Evolutionary conservation across 495 filamentous ascomycete genomes (phyloP), one percentile per base, ranked within the genome.

Genomic region (Xylaria flabelliformis): DNA sequence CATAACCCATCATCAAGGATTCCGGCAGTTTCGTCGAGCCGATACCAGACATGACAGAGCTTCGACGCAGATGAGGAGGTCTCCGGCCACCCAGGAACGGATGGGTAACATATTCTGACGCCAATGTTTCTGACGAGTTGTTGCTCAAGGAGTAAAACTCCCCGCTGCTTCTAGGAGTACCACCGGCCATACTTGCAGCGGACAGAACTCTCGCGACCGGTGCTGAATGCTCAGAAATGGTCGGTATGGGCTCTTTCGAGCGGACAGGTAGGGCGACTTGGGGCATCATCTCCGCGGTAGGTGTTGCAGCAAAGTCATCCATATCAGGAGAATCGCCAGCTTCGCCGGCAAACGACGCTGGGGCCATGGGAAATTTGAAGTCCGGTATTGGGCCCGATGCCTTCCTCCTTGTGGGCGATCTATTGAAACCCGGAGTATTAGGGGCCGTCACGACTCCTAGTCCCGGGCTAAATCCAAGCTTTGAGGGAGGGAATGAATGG

Each of bases 1-100:
- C 97, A 82, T 97, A 99, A 12, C 95, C 96, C 96, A 99, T 98
- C 90, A 99, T 95, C 65, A 99, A 81, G 19, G 91, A 89, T 82
- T 98, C 94, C 15, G 83, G 90, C 72, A 72, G 72, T 73, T 82
- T 86, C 42, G 83, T 77, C 26, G 85, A 82, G 58, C 77, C 81
- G 58, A 80, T 82, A 8, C 83, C 75, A 3, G 83, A 82, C 24
- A 92, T 75, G 73, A 83, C 89, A 32, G 93, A 94, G 73, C 83
- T 83, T 73, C 90, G 87, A 53, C 92, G 88, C 39, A 78, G 80
- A 79, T 94, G 92, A 12, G 86, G 77, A 46, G 88, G 73, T 74
- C 86, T 83, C 61, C 84, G 84, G 55, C 74, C 78, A 1, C 74
- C 67, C 64, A 82, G 74, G 59, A 82, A 74, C 8, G 86, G 82